Evolutionary conservation across 768 basidiomycete genomes (phyloP).

Genomic region (Kwoniella bestiolae): DNA sequence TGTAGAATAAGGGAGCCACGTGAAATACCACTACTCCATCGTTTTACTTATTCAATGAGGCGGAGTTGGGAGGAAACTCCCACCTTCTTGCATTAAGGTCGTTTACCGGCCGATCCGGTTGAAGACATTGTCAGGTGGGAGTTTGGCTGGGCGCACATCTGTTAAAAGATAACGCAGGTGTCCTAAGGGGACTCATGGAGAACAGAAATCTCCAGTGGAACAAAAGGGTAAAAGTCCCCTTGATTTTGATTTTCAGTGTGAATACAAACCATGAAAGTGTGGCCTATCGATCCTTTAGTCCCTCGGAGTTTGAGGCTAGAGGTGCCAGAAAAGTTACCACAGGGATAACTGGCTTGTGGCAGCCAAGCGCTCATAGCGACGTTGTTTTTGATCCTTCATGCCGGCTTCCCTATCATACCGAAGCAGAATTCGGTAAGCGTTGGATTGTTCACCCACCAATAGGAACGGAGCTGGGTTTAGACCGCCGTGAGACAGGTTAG

Average conservation of each 20-base stretch:
- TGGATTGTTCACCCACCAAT: slow-evolving; percentile 81
- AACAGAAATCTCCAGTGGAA: slow-evolving; percentile 80
- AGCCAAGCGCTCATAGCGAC: slow-evolving; percentile 76
- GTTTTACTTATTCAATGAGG: slow-evolving; percentile 79
- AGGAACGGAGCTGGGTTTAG: slow-evolving; percentile 70
- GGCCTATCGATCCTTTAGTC: slow-evolving; percentile 83
- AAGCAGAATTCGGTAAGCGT: slow-evolving; percentile 75
- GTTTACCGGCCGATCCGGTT: slow-evolving; percentile 66
- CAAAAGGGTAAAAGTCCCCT: slow-evolving; percentile 79
- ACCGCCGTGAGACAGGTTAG: slow-evolving; percentile 67
- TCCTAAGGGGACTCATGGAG: slow-evolving; percentile 77
- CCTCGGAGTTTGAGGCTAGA: slow-evolving; percentile 77
- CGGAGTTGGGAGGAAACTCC: slow-evolving; percentile 64
- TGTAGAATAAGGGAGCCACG: slow-evolving; percentile 80
- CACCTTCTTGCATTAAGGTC: slow-evolving; percentile 60
- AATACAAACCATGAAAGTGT: slow-evolving; percentile 82
- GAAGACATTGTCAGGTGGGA: slow-evolving; percentile 80
- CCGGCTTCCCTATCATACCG: slow-evolving; percentile 79
- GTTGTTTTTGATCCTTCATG: slow-evolving; percentile 80
- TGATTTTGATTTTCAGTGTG: slow-evolving; percentile 81
- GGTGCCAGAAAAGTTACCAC: slow-evolving; percentile 80
- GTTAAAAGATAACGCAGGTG: slow-evolving; percentile 79
- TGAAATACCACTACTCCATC: slow-evolving; percentile 83
- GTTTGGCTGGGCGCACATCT: slow-evolving; percentile 79
- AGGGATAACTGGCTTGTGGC: slow-evolving; percentile 80